These are phyloP conservation scores for Pythium angustatum DNA, from an alignment of 352 stramenopile species.

Conservation along the genomic window DNA sequence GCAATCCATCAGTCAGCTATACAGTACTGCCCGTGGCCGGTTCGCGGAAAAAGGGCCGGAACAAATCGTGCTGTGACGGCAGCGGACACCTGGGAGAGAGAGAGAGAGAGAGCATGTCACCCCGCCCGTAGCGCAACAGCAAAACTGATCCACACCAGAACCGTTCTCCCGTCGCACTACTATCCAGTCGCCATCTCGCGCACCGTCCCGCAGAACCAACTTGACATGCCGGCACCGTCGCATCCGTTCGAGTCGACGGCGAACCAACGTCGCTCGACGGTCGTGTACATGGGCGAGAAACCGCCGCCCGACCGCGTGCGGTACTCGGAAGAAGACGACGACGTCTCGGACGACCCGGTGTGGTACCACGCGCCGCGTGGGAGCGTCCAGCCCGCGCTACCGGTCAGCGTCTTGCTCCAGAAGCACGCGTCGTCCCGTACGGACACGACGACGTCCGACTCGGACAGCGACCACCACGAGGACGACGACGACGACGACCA, in stretches of 20 bases:
- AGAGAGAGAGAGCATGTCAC: no score
- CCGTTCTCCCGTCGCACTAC: neutral
- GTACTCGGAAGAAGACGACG: constrained; percentile 50
- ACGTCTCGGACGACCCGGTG: constrained; percentile 63
- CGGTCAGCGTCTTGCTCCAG: constrained; percentile 60
- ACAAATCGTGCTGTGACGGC: neutral
- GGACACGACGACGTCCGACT: constrained; percentile 20
- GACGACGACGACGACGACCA: constrained; percentile 4
- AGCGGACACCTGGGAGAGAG: constrained; percentile 1
- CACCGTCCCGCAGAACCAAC: neutral
- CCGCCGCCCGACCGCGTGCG: constrained; percentile 18
- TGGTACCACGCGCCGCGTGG: constrained; percentile 70
- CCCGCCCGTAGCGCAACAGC: neutral
- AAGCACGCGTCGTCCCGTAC: constrained; percentile 38
- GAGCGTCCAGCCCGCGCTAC: constrained; percentile 57
- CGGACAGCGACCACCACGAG: constrained; percentile 4
- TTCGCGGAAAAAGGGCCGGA: neutral
- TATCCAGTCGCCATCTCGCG: no score
- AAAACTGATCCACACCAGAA: neutral
- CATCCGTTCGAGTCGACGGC: constrained; percentile 40
- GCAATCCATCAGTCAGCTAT: no score
- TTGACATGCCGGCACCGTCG: constrained; percentile 2
- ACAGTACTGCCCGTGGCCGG: no score
- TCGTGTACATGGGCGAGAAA: constrained; percentile 31
- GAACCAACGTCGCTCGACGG: constrained; percentile 37